A percentile compares a stretch with the other conserved stretches of the same genome.
phyloP scores from a whole-genome alignment of 2,329 filamentous ascomycete genomes.

The Whalleya microplaca region DNA sequence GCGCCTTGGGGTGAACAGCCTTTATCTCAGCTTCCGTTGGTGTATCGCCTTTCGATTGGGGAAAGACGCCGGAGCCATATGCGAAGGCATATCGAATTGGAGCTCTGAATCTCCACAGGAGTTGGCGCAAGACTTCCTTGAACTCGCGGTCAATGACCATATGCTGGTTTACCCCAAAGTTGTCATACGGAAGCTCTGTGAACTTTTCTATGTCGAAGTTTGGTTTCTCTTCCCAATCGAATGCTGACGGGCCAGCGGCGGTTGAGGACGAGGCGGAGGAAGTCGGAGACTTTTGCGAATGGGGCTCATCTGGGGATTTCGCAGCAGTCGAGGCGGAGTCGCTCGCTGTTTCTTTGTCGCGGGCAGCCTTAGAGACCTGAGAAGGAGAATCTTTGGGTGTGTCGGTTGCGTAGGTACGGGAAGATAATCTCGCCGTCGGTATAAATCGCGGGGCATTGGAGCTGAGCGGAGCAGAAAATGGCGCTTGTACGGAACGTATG shows the following conservation, averaged over 20 bases:
- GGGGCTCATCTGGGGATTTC: constrained; percentile 30
- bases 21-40: constrained; percentile 60
- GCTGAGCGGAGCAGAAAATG: constrained; percentile 2
- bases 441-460: constrained; percentile 4
- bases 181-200: constrained; percentile 73
- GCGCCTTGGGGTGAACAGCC: constrained; percentile 80
- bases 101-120: constrained; percentile 88
- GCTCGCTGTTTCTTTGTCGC: constrained; percentile 28
- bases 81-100: constrained; percentile 97
- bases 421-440: neutral
- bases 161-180: constrained; percentile 95
- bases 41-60: constrained; percentile 64
- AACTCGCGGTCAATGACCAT: constrained; percentile 96
- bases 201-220: constrained; percentile 74
- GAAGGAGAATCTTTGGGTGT: constrained; percentile 18
- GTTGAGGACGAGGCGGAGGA: constrained; percentile 25
- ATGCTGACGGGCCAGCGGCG: constrained; percentile 23
- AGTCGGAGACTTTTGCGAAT: constrained; percentile 25
- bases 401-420: constrained; percentile 26
- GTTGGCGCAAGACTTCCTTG: constrained; percentile 84
- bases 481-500: constrained; percentile 11
- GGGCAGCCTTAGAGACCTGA: constrained; percentile 23
- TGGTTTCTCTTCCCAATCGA: constrained; percentile 76
- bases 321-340: constrained; percentile 31
- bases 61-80: constrained; percentile 95